Evolutionary conservation across 345 rosid genomes (phyloP), one percentile per base, ranked within the genome.

Genomic region (Abelmoschus esculentus): DNA sequence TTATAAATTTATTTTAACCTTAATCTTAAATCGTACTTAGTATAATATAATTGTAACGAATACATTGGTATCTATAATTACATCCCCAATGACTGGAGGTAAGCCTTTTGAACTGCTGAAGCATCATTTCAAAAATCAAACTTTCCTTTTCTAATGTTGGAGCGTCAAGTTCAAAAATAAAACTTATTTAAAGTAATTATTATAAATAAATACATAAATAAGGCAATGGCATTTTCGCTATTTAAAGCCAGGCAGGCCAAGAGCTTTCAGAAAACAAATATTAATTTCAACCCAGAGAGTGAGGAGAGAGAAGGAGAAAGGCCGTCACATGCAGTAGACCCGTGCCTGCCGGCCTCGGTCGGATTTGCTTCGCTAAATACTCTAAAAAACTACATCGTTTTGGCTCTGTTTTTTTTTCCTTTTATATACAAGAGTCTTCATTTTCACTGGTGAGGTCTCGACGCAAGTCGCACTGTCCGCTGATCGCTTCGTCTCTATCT

Each of bases 261-360:
- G 76, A 63, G 28, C 26, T 1, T 59, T 71, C 52, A 7, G 29
- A 8, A 7, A 19, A 28, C 22, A n/a, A 13, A 14, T 18, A 76
- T 66, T 38, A 65, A 68, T 73, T 59, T 76, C 75, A 19, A 42
- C 57, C 29, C 22, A 67, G 47, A 70, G 60, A 47, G 36, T 22
- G 54, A 64, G 55, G 69, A 44, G 32, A 72, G 4, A 64, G 69
- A 44, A 34, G 19, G 38, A 4, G 22, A 22, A 26, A 49, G 57
- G 28, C 68, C 75, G 73, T 26, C 61, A 54, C 82, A 78, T 81
- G 82, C 75, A 70, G 56, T 50, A 63, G 72, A 49, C 82, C 73
- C 83, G 79, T 76, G 83, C 66, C 67, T 73, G 89, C 86, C 85
- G 86, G 86, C 86, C 82, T 22, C 55, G 79, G 79, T 71, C 79